Evolutionary conservation across 441 rosid species (phyloP).

Genomic region (Rhodomyrtus psidioides): DNA sequence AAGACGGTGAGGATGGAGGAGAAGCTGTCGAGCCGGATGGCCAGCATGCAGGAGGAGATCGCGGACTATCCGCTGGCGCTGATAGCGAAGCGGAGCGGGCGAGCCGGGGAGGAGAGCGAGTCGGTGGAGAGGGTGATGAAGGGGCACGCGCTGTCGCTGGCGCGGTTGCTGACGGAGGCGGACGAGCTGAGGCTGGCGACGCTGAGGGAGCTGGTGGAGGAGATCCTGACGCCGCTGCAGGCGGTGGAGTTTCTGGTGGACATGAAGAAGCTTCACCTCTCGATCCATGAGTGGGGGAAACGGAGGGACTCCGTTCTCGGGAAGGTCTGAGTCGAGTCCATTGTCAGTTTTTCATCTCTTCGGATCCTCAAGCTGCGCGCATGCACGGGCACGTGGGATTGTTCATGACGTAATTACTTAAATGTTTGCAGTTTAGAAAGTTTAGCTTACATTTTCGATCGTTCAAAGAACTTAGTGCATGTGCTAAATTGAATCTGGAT

Average conservation of each 20-base stretch:
- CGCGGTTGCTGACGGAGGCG: slow-evolving; percentile 1
- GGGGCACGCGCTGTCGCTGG: not conserved
- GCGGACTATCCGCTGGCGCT: slow-evolving; percentile 1
- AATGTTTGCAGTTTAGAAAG: not conserved
- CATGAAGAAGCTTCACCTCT: slow-evolving; percentile 2
- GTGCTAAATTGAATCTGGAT: not conserved
- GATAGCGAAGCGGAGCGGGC: not conserved
- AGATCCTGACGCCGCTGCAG: slow-evolving; percentile 1
- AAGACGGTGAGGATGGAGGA: slow-evolving; percentile 5
- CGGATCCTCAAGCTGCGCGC: not conserved
- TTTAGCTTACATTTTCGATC: not conserved
- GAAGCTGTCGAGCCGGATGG: not conserved
- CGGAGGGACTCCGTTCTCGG: not conserved
- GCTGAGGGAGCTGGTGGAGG: not conserved
- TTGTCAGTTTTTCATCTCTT: not conserved
- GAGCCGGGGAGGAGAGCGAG: not conserved
- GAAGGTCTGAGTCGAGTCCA: not conserved
- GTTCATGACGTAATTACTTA: not conserved
- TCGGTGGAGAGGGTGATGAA: not conserved
- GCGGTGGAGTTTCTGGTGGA: slow-evolving; percentile 1
- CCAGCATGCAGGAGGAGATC: slow-evolving; percentile 10
- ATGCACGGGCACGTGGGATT: not conserved
- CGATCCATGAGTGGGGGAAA: slow-evolving; percentile 5
- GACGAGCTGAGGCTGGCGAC: slow-evolving; percentile 5
- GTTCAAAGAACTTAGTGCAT: not conserved